A percentile compares a stretch with the other conserved stretches of the same genome.
phyloP scores from a whole-genome alignment of 805 yeast genomes.

The Nakazawaea wickerhamii region DNA sequence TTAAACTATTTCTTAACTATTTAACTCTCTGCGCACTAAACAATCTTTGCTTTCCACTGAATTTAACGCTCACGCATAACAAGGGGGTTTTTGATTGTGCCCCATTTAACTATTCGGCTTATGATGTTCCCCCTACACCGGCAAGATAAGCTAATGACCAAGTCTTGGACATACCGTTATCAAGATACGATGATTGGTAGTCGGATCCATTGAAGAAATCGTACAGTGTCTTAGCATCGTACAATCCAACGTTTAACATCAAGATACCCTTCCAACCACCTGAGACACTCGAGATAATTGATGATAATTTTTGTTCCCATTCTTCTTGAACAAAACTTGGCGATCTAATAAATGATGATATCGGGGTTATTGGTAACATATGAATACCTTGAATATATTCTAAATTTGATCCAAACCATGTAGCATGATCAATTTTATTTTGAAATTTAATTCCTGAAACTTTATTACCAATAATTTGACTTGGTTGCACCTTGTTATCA shows the following conservation, averaged over 20 bases:
- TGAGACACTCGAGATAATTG: conserved; percentile 36
- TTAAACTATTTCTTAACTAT: too few species aligned
- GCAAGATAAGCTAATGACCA: conserved; percentile 60
- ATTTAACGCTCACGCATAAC: too few species aligned
- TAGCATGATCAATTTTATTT: conserved; percentile 67
- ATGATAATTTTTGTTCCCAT: conserved; percentile 29
- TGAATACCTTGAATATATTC: conserved; percentile 76
- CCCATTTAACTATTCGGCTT: too few species aligned
- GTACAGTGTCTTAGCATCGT: conserved; percentile 36
- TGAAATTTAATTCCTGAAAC: conserved; percentile 69
- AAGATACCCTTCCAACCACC: conserved; percentile 63
- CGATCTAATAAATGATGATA: conserved; percentile 49
- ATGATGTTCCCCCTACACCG: conserved; percentile 33
- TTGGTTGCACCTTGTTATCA: conserved; percentile 47
- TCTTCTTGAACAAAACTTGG: conserved; percentile 45
- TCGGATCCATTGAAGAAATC: conserved; percentile 31
- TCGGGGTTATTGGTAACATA: conserved; percentile 68
- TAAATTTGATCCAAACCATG: conserved; percentile 57
- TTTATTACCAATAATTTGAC: conserved; percentile 46
- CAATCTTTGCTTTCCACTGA: too few species aligned
- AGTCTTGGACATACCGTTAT: conserved; percentile 57
- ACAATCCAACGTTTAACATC: conserved; percentile 38
- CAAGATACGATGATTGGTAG: conserved; percentile 38
- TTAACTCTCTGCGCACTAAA: too few species aligned
- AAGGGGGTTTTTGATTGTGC: too few species aligned